Base-by-base conservation (phyloP, 2,329 filamentous ascomycete genomes). In the Fusarium sp. region DNA sequence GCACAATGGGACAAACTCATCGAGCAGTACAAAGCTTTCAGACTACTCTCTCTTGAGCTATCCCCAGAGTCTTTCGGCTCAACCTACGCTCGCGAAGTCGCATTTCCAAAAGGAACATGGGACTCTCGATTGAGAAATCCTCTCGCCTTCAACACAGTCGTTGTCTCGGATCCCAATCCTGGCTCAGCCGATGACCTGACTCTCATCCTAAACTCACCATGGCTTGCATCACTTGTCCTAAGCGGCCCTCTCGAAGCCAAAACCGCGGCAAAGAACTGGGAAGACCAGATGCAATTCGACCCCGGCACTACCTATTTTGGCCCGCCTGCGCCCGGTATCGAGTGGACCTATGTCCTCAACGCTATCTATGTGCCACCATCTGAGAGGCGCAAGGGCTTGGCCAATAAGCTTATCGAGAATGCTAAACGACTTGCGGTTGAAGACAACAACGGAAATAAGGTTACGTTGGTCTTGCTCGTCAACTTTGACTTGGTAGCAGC, bases 51-150 rank as follows among this genome's bases (percentile, higher is more conserved):
- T 3, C 31, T 72, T 0, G 14, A 67, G 7, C 22, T 49, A 2
- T 72, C 69, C 1, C 65, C 69, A 0, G 45, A 72, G 11, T 36
- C 58, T 1, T 72, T 72, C 19, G 21, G 59, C 6, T 72, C 69
- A 19, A 62, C 42, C 5, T 62, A 65, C 6, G 42, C 59, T 6
- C 36, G 28, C 1, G 69, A 72, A 43, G 28, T 31, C 0, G 11
- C 45, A 0, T 60, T 67, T 7, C 33, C 69, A 0, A 38, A 14
- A 1, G 31, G 65, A 0, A 38, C 1, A 6, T 72, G 69, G 69
- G 44, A 38, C 13, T 50, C 54, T 1, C 56, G 65, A 10, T 4
- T 72, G 1, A 52, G 42, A 15, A 67, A 67, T 8, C 54, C 54
- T 1, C 15, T 43, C 0, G 65, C 62, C 4, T 40, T 58, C 0